These are phyloP conservation scores for Solanum phureja DNA, from an alignment of 257 asterid species.

Conservation along the genomic window DNA sequence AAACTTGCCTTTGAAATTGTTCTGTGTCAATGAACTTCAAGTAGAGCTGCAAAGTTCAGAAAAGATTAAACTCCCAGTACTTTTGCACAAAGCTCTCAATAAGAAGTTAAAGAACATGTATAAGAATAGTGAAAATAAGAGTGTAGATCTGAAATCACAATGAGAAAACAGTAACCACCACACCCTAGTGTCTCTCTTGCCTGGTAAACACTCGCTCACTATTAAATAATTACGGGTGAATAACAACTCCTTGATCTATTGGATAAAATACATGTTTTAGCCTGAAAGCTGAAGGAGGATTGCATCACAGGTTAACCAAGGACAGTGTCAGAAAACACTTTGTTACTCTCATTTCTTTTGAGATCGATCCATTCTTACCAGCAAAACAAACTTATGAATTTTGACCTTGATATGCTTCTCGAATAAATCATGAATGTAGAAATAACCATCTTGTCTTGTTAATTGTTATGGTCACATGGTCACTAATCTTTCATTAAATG, in stretches of 20 bases:
- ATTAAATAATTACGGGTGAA: neutral
- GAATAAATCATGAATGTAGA: neutral
- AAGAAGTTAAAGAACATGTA: neutral
- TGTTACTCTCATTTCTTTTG: neutral
- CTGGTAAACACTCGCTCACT: neutral
- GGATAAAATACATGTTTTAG: neutral
- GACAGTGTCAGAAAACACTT: neutral
- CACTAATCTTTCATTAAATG: neutral
- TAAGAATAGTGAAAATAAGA: neutral
- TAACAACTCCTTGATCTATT: neutral
- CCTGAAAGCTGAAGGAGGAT: neutral
- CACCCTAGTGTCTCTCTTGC: neutral
- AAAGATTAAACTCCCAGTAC: neutral
- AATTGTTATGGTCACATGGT: neutral
- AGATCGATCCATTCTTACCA: neutral
- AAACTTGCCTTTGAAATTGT: constrained; percentile 81
- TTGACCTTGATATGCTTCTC: neutral
- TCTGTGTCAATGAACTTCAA: constrained; percentile 82
- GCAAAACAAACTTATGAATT: neutral
- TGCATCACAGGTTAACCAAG: neutral
- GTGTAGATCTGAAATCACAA: neutral
- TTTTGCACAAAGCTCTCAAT: neutral
- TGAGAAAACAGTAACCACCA: neutral
- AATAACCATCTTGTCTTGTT: neutral
- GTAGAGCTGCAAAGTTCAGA: constrained; percentile 33